Evolutionary conservation across 441 rosid genomes (phyloP).

Genomic region (Croton laevigatus): DNA sequence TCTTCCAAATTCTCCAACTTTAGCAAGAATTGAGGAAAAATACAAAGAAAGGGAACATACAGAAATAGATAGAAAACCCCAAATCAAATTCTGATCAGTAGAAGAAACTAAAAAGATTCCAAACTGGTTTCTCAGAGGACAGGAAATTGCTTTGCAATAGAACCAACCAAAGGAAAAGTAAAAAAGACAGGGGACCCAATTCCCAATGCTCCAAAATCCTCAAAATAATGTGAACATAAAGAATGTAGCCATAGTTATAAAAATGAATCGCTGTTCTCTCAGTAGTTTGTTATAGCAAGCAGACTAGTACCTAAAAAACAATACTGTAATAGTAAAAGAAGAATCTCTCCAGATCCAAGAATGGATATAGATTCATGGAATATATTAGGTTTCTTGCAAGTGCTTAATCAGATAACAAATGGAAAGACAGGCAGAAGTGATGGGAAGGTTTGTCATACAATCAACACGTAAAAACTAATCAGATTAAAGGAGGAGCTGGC

Average conservation of each 20-base stretch:
- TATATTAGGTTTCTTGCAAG: not conserved
- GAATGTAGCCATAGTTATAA: slow-evolving; percentile 20
- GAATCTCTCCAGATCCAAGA: slow-evolving; percentile 64
- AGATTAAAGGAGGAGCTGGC: slow-evolving; percentile 20
- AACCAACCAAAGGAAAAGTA: not conserved
- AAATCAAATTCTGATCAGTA: slow-evolving; percentile 11
- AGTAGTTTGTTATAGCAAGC: slow-evolving; percentile 12
- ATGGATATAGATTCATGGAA: slow-evolving; percentile 20
- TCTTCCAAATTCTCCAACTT: slow-evolving; percentile 25
- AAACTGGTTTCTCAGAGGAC: slow-evolving; percentile 17
- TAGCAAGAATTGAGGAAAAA: slow-evolving; percentile 26
- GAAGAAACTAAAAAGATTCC: slow-evolving; percentile 13
- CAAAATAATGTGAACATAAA: slow-evolving; percentile 15
- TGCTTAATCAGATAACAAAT: slow-evolving; percentile 31
- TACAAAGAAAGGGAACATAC: slow-evolving; percentile 18
- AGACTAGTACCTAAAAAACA: slow-evolving; percentile 26
- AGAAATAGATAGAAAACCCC: slow-evolving; percentile 18
- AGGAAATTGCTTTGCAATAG: slow-evolving; percentile 19
- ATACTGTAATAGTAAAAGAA: slow-evolving; percentile 27
- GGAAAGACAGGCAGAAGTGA: slow-evolving; percentile 36
- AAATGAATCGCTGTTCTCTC: slow-evolving; percentile 12
- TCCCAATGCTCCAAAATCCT: not conserved
- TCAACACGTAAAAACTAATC: slow-evolving; percentile 22
- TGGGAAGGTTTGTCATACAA: slow-evolving; percentile 31
- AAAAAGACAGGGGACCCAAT: slow-evolving; percentile 25